Evolutionary conservation across 2,329 filamentous ascomycete species (phyloP).

Genomic region (Ascochyta koolunga): DNA sequence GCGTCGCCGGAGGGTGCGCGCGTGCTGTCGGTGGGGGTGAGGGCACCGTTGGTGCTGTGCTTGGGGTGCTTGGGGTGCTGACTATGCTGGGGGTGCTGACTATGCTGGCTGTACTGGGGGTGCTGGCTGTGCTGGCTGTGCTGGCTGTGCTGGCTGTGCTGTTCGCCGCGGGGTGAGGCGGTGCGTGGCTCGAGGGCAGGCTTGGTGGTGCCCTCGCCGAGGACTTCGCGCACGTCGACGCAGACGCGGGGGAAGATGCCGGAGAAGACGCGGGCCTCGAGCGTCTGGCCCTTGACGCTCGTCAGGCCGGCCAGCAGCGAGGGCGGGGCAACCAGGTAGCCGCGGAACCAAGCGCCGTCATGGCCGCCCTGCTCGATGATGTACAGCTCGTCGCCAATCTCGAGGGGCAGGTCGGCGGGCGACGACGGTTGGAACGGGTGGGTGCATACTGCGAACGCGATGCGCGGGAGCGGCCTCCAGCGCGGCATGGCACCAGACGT

Average conservation of each 20-base stretch:
- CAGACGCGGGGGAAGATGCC: slow-evolving; percentile 95
- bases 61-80: slow-evolving; percentile 5
- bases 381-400: slow-evolving; percentile 97
- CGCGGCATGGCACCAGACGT: slow-evolving; percentile 53
- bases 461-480: slow-evolving; percentile 95
- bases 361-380: slow-evolving; percentile 92
- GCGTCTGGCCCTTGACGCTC: slow-evolving; percentile 86
- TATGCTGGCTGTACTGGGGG: too few species aligned
- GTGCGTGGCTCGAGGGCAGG: slow-evolving; percentile 11
- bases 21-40: slow-evolving; percentile 48
- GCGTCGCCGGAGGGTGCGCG: slow-evolving; percentile 38
- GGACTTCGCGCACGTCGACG: slow-evolving; percentile 90
- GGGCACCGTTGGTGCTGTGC: slow-evolving; percentile 43
- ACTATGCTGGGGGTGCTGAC: too few species aligned
- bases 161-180: too few species aligned
- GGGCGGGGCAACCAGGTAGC: slow-evolving; percentile 92
- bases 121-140: too few species aligned
- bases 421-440: slow-evolving; percentile 89
- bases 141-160: too few species aligned
- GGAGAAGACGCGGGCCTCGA: slow-evolving; percentile 96
- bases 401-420: slow-evolving; percentile 89
- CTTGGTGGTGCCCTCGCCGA: slow-evolving; percentile 63
- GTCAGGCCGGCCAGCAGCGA: slow-evolving; percentile 91
- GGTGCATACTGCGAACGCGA: slow-evolving; percentile 96
- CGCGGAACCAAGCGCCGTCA: slow-evolving; percentile 89